These are phyloP conservation scores for Ogataea henricii DNA, from an alignment of 805 yeast genomes.

Conservation along the genomic window DNA sequence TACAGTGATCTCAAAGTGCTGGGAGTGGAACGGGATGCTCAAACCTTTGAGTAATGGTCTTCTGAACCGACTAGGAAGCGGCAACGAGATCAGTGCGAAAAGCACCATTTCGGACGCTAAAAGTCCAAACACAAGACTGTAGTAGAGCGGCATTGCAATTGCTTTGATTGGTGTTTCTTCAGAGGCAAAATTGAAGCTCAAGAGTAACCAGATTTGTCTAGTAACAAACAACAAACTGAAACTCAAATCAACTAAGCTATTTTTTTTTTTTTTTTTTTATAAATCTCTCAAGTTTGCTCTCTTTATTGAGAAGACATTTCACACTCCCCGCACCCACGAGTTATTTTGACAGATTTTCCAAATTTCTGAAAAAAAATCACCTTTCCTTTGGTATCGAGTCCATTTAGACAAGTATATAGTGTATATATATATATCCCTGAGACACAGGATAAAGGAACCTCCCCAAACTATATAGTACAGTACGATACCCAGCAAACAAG, in stretches of 20 bases:
- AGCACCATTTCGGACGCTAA: conserved; percentile 75
- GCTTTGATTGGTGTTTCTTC: not conserved
- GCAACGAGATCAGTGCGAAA: conserved; percentile 80
- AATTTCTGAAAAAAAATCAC: not conserved
- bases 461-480: not conserved
- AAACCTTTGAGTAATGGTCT: conserved; percentile 64
- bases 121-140: conserved; percentile 59
- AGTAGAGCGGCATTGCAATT: conserved; percentile 33
- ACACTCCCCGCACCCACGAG: conserved; percentile 3
- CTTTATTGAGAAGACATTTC: not conserved
- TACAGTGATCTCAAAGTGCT: conserved; percentile 72
- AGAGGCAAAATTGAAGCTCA: no score
- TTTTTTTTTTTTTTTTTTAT: no score
- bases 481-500: not conserved
- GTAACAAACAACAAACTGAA: no score
- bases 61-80: conserved; percentile 77
- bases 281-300: not conserved
- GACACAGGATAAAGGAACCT: not conserved
- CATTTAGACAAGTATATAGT: no score
- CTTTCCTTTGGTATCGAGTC: no score
- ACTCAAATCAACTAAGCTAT: no score
- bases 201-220: no score
- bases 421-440: no score
- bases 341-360: conserved; percentile 1
- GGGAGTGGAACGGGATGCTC: conserved; percentile 68